A percentile compares a stretch with the other conserved stretches of the same genome.
These are phyloP conservation scores for Bolboschoenoplectus hybrid DNA, from an alignment of 202 grass and related monocot genomes.

Conservation along the genomic window DNA sequence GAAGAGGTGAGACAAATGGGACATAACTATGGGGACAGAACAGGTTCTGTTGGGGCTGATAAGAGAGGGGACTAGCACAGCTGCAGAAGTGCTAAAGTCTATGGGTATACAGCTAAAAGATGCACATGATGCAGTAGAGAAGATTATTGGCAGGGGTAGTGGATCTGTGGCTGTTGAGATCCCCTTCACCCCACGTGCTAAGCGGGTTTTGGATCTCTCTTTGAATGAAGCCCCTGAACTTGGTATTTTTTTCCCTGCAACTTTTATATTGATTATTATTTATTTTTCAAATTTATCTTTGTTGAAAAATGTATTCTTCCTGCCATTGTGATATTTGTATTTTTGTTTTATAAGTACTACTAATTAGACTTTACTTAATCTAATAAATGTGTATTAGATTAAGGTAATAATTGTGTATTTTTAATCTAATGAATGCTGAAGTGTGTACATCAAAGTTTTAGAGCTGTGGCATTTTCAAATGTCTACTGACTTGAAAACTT, in stretches of 20 bases:
- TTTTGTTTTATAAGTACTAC: neutral
- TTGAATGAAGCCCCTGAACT: conserved; percentile 85
- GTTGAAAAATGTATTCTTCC: neutral
- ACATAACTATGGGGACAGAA: conserved; percentile 94
- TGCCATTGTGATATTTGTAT: neutral
- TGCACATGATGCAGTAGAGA: conserved; percentile 80
- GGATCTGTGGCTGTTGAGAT: conserved; percentile 90
- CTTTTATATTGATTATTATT: conserved; percentile 23
- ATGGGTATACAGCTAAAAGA: conserved; percentile 95
- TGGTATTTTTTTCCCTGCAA: conserved; percentile 47
- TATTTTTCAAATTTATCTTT: neutral
- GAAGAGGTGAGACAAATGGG: conserved; percentile 80
- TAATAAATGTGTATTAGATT: neutral
- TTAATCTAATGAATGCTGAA: no score
- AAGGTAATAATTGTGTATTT: no score
- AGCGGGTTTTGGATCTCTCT: conserved; percentile 72
- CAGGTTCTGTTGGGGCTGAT: conserved; percentile 89
- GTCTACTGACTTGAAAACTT: neutral
- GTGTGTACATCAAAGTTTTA: neutral
- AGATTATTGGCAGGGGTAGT: conserved; percentile 81
- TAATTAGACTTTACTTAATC: neutral
- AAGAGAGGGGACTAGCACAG: conserved; percentile 79
- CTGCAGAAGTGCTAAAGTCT: conserved; percentile 82
- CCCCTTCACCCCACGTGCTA: conserved; percentile 83
- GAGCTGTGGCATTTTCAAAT: neutral